Base-by-base conservation (phyloP, 106 monocot genomes). In the Dendrobium chrysotoxum region DNA sequence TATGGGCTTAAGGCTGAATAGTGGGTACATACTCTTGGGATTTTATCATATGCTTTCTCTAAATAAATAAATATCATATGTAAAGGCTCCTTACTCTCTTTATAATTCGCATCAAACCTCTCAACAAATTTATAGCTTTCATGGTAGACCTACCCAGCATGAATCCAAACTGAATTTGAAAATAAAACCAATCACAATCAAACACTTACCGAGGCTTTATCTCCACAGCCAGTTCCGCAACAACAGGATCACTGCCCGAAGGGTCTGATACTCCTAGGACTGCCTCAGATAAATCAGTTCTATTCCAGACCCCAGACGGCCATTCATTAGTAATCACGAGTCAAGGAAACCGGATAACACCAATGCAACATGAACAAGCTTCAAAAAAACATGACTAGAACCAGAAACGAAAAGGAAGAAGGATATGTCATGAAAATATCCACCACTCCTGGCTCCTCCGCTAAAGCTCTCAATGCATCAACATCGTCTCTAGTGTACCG, bases 391-490 rank as follows among this genome's bases (percentile, higher is more conserved):
- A 57, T 21, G n/a, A 23, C 50, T 16, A 15, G 11, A 13, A 50
- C 13, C 50, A 50, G 50, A 50, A 50, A 50, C 3, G 50, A 50
- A 13, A 50, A 50, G 13, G 13, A 83, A 58, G 61, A 85, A 86
- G 96, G 96, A 96, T 96, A 93, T 96, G 93, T 92, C 61, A 95
- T 67, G 78, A 98, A 98, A 44, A 98, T 85, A 80, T 98, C 98
- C 55, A 98, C 57, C n/a, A 91, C 80, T 31, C 86, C 91, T 1
- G 89, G 58, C 16, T 98, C 92, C n/a, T 98, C 95, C 10, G 89
- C 86, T 42, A 93, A 76, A 77, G 95, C 92, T 72, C 87, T 86
- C 89, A 98, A 75, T 38, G 95, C 98, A 80, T 89, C 98, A 1
- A 95, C 86, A 75, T 98, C 98, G 83, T 98, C 98, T 40, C 86